Conservation (phyloP, 495 filamentous ascomycete genomes). For the Aspergillus hancockii region DNA sequence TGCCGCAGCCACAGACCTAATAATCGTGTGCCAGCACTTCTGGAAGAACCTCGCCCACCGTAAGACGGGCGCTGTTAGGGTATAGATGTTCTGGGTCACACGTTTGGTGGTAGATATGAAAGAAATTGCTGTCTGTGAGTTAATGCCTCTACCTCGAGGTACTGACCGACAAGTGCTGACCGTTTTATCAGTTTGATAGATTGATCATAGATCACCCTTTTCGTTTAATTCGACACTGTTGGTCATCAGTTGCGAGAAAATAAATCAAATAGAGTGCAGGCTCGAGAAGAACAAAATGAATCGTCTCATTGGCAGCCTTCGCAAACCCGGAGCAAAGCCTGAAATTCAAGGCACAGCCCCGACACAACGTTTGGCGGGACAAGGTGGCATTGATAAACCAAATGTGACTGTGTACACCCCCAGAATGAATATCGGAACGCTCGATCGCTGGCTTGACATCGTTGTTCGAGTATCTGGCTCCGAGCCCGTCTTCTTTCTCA, state of each 20-base stretch:
- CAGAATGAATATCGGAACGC: constrained; percentile 17
- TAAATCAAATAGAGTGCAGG: background rate
- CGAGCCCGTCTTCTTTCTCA: constrained; percentile 26
- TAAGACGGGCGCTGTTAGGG: background rate
- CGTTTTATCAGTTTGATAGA: background rate
- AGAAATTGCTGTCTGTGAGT: background rate
- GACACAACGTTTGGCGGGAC: background rate
- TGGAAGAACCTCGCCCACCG: background rate
- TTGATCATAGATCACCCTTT: background rate
- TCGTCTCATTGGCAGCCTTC: background rate
- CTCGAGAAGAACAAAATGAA: background rate
- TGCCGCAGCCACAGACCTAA: background rate
- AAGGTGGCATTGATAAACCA: background rate
- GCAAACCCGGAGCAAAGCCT: background rate
- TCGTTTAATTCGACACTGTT: too few relatives aligned
- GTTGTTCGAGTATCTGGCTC: constrained; percentile 31
- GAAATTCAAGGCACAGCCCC: background rate
- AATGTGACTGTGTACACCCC: constrained; percentile 20
- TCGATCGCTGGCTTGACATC: constrained; percentile 37
- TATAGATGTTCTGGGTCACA: background rate
- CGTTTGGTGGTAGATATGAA: background rate
- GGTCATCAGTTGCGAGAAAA: background rate
- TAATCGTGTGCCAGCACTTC: background rate
- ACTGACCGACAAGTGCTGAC: background rate
- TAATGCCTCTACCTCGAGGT: background rate